Evolutionary conservation across 345 rosid genomes (phyloP), one percentile per base, ranked within the genome.

Genomic region (Sonneratia alba): DNA sequence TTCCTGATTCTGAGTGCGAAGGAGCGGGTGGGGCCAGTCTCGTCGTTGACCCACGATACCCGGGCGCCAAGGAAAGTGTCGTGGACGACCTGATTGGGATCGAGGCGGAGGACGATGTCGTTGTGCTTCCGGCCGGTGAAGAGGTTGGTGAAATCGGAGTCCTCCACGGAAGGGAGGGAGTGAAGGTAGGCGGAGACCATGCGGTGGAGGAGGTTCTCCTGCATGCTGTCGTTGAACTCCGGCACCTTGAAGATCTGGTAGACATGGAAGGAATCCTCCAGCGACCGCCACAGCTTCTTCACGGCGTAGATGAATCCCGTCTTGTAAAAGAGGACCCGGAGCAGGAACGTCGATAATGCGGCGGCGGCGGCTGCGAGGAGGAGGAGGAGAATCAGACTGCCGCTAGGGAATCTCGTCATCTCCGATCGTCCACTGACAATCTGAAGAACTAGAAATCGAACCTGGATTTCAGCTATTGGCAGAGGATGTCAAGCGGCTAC

Each of bases 61-160:
- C 83, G 83, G 38, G 97, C 87, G 37, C 96, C 96, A 36, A 92
- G 91, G 70, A 90, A 95, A 72, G 79, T 68, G 76, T 95, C 99
- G 6, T 82, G 80, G 32, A 95, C 79, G 59, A 79, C 71, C 76
- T 95, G 98, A 67, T 84, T 83, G 8, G 83, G 85, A 70, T 86
- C 88, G 73, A 90, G 84, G 4, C 85, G 86, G 77, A 91, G 89
- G 73, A 90, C 47, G 72, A 94, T 86, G 12, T 89, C 95, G 70
- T 83, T 81, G 3, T 86, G 53, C 22, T 81, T 87, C 67, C 87
- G 86, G 0, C 91, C 95, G 61, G 96, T 68, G 81, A 94, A 83
- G 72, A 94, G 93, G 59, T 94, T 92, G 66, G 93, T 87, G 79
- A 81, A 91, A 80, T 91, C 91, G 0, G 96, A 88, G 64, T 94